phyloP scores from a whole-genome alignment of 225 moss, liverwort and hornwort genomes.

The Physcomitrellopsis africana region DNA sequence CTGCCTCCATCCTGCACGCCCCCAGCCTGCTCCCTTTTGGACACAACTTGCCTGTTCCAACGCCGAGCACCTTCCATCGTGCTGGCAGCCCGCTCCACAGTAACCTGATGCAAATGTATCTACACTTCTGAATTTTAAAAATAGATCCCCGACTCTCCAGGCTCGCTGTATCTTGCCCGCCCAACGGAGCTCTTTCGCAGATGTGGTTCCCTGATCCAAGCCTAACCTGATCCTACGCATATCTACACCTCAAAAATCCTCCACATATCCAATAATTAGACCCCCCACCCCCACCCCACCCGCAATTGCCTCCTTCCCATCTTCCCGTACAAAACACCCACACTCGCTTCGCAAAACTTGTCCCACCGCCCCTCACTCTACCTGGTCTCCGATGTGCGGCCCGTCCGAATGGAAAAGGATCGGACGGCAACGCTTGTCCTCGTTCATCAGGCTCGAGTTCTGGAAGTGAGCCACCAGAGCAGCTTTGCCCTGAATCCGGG shows the following conservation, averaged over 20 bases:
- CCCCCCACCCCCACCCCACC: too few species aligned
- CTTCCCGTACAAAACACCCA: too few species aligned
- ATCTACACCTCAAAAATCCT: constrained; percentile 67
- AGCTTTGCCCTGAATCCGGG: constrained; percentile 99
- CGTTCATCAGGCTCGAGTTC: constrained; percentile 98
- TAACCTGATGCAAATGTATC: constrained; percentile 50
- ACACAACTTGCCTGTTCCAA: constrained; percentile 28
- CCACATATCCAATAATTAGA: constrained; percentile 46
- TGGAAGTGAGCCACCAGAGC: constrained; percentile 96
- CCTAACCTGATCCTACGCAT: constrained; percentile 45
- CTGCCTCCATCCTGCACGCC: constrained; percentile 30
- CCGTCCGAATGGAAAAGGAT: constrained; percentile 99
- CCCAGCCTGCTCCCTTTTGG: constrained; percentile 1
- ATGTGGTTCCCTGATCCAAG: constrained; percentile 33
- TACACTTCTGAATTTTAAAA: constrained; percentile 43
- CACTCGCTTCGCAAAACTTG: too few species aligned
- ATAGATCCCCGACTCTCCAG: constrained; percentile 46
- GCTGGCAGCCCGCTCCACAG: constrained; percentile 30
- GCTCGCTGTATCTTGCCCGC: constrained; percentile 29
- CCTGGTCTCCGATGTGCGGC: constrained; percentile 99
- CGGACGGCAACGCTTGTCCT: constrained; percentile 98
- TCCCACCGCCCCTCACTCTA: constrained; percentile 43
- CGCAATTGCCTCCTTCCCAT: too few species aligned
- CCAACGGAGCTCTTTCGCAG: constrained; percentile 36
- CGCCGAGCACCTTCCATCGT: constrained; percentile 23